A percentile compares a stretch with the other conserved stretches of the same genome.
phyloP scores from a whole-genome alignment of 495 filamentous ascomycete genomes.

The Talaromyces proteolyticus region DNA sequence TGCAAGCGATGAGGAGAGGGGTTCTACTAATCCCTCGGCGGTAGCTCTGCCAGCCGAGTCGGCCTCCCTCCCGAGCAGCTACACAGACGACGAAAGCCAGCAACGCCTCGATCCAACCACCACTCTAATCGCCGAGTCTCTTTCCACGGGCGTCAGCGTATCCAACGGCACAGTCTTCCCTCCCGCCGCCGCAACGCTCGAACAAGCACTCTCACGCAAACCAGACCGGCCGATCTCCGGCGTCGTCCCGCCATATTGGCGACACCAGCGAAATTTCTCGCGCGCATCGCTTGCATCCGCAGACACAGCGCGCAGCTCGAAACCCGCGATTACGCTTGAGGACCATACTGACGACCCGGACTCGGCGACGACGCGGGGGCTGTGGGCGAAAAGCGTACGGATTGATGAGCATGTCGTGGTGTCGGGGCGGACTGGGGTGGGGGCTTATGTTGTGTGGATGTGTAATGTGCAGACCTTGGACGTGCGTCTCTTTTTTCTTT shows the following conservation, averaged over 20 bases:
- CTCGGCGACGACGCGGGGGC: slow-evolving; percentile 51
- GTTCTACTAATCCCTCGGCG: slow-evolving; percentile 19
- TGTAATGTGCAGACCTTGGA: slow-evolving; percentile 64
- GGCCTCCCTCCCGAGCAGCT: slow-evolving; percentile 8
- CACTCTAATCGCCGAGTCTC: slow-evolving; percentile 2
- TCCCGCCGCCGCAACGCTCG: slow-evolving; percentile 7
- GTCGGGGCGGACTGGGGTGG: slow-evolving; percentile 54
- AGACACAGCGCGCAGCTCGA: slow-evolving; percentile 15
- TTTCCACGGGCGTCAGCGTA: slow-evolving; percentile 2
- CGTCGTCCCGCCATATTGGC: slow-evolving; percentile 46
- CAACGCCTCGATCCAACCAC: slow-evolving; percentile 3
- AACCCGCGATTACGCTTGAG: slow-evolving; percentile 54
- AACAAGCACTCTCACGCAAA: slow-evolving; percentile 6
- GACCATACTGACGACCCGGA: slow-evolving; percentile 62
- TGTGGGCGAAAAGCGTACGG: slow-evolving; percentile 62
- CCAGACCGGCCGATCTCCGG: slow-evolving; percentile 30
- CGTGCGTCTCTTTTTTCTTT: slow-evolving; percentile 35
- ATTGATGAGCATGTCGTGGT: slow-evolving; percentile 65
- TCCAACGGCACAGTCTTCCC: slow-evolving; percentile 9
- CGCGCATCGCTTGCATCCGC: slow-evolving; percentile 37
- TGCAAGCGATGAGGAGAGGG: slow-evolving; percentile 33
- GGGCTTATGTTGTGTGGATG: slow-evolving; percentile 72
- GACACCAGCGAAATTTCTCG: slow-evolving; percentile 36
- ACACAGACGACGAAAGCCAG: slow-evolving; percentile 3
- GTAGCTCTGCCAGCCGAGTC: slow-evolving; percentile 18